Base-by-base conservation (phyloP, 1,284 basidiomycete genomes). In the Ganoderma sinense region DNA sequence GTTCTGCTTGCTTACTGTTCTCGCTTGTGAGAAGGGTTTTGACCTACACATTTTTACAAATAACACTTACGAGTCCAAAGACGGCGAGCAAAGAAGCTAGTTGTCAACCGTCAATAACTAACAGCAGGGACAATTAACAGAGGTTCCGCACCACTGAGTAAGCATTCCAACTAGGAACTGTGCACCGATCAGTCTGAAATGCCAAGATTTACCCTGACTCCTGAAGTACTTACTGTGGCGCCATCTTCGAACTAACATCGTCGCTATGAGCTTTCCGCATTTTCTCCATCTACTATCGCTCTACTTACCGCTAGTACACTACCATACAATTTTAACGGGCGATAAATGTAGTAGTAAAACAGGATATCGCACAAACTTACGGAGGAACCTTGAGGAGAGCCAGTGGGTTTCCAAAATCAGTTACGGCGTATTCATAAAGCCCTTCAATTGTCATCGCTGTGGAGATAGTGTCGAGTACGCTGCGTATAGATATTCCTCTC, bases 201-300 rank as follows among this genome's bases (percentile, higher is more conserved):
- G 13, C 10, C 13, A n/a, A n/a, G n/a, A 20, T 20, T 18, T 4
- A 3, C 16, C 3, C 8, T 7, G 20, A 48, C n/a, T n/a, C 2
- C 2, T 23, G 0, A 7, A n/a, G 45, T n/a, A n/a, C 45, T 48
- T 48, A 48, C 45, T 4, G 45, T 48, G 20, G n/a, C 2, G 4
- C 5, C 45, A 48, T 48, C n/a, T n/a, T 8, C 20, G 0, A 48
- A 5, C 45, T 48, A 48, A 3, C n/a, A n/a, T n/a, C 20, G 1
- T 1, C 11, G n/a, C 7, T 1, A 48, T n/a, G 7, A 48, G 16
- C 20, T 5, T n/a, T n/a, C 18, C 1, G 1, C 10, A 5, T 1
- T 6, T n/a, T n/a, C 7, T 7, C 41, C 14, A 20, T 43, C 45
- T 7, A 48, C n/a, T n/a, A 8, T 20, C 20, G 14, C 1, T 1